phyloP scores from a whole-genome alignment of 306 rosid species.

The Acacia confusa region DNA sequence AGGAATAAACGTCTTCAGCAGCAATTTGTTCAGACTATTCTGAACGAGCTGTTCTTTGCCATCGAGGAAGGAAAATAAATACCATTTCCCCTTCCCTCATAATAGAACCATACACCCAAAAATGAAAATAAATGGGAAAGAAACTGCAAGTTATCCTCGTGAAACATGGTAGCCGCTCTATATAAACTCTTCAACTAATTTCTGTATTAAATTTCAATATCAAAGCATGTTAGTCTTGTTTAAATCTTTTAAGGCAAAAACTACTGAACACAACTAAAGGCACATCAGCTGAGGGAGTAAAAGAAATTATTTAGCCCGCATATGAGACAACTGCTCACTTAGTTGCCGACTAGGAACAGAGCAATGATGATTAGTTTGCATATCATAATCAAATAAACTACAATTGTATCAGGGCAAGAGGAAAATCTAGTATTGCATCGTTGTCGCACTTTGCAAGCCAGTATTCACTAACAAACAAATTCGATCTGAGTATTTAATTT shows the following conservation, averaged over 20 bases:
- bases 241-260: background rate
- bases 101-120: background rate
- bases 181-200: background rate
- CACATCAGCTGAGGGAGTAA: background rate
- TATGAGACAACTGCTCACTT: background rate
- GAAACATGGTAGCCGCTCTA: background rate
- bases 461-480: slow-evolving; percentile 15
- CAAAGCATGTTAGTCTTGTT: background rate
- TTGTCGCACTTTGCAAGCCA: slow-evolving; percentile 1
- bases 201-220: background rate
- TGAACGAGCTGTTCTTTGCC: background rate
- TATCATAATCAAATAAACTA: background rate
- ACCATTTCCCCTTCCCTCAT: background rate
- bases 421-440: slow-evolving; percentile 1
- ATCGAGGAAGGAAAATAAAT: background rate
- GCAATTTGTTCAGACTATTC: background rate
- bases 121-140: no score
- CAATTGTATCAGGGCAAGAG: background rate
- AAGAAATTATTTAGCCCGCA: no score
- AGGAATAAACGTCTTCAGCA: background rate
- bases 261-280: background rate
- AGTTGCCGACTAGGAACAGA: background rate
- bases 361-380: background rate
- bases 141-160: background rate
- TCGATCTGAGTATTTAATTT: background rate